These are phyloP conservation scores for Globisporangium nunn DNA, from an alignment of 352 stramenopile species.

Conservation along the genomic window DNA sequence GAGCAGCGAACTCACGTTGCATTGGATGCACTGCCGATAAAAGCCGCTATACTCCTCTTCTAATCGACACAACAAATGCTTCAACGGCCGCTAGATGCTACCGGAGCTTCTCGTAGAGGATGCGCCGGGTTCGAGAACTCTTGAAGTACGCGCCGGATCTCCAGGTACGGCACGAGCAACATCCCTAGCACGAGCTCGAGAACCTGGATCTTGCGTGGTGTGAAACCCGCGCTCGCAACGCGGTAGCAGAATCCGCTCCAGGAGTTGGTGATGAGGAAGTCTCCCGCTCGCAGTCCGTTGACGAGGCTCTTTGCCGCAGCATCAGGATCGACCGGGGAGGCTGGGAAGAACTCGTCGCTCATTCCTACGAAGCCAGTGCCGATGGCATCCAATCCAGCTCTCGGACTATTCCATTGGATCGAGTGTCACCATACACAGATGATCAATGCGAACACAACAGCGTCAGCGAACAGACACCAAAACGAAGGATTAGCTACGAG, in stretches of 20 bases:
- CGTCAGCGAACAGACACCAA: too few relatives aligned
- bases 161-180: slow-evolving; percentile 8
- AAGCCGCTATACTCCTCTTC: too few relatives aligned
- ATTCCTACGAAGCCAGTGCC: slow-evolving; percentile 2
- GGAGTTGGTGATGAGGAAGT: slow-evolving; percentile 10
- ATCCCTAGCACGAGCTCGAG: slow-evolving; percentile 7
- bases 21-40: too few relatives aligned
- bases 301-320: slow-evolving; percentile 6
- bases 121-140: too few relatives aligned
- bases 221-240: slow-evolving; percentile 4
- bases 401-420: too few relatives aligned
- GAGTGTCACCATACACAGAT: too few relatives aligned
- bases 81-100: too few relatives aligned
- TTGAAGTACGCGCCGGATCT: not conserved
- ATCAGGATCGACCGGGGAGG: not conserved
- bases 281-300: slow-evolving; percentile 2
- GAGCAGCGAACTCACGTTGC: too few relatives aligned
- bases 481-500: too few relatives aligned
- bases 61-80: too few relatives aligned
- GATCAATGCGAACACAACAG: too few relatives aligned
- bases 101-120: too few relatives aligned
- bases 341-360: not conserved
- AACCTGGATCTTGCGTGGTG: slow-evolving; percentile 4
- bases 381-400: not conserved
- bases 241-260: slow-evolving; percentile 9